Percentiles rank a stretch among this genome's conserved stretches.
These are phyloP conservation scores for Plasmodium adleri DNA, from an alignment of 169 alveolate species.

Conservation along the genomic window DNA sequence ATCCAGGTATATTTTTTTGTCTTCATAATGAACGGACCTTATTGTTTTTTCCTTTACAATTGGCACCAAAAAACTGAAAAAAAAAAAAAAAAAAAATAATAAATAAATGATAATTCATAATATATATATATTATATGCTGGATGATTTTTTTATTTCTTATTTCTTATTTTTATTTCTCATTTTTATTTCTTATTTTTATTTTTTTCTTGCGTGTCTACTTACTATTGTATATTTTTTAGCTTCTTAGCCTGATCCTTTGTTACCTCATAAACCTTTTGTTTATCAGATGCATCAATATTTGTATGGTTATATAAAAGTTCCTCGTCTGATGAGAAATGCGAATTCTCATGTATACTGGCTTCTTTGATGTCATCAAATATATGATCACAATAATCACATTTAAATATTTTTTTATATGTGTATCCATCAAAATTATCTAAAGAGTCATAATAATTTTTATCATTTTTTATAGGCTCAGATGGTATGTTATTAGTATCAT, in stretches of 20 bases:
- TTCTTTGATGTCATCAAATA: constrained; percentile 47
- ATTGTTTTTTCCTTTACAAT: constrained; percentile 75
- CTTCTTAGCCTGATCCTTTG: neutral
- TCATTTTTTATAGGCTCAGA: constrained; percentile 18
- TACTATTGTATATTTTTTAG: constrained; percentile 35
- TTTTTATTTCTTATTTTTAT: neutral
- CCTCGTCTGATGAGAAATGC: constrained; percentile 57
- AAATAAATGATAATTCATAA: neutral
- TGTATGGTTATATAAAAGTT: constrained; percentile 23
- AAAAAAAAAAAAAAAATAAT: neutral
- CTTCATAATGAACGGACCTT: constrained; percentile 62
- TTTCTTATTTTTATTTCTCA: neutral
- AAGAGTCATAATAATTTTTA: constrained; percentile 47
- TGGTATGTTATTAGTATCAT: too few relatives aligned
- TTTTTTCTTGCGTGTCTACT: constrained; percentile 1
- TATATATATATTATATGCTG: neutral
- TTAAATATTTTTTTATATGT: constrained; percentile 68
- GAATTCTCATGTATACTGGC: constrained; percentile 68
- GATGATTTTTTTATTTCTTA: neutral
- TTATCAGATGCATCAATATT: neutral
- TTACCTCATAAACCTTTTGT: constrained; percentile 22
- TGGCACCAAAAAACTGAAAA: constrained; percentile 64
- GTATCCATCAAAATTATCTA: constrained; percentile 66
- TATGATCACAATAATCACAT: constrained; percentile 70
- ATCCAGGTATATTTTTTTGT: constrained; percentile 64